These are phyloP conservation scores for Mycena sp. DNA, from an alignment of 1,284 basidiomycete species.

Conservation along the genomic window DNA sequence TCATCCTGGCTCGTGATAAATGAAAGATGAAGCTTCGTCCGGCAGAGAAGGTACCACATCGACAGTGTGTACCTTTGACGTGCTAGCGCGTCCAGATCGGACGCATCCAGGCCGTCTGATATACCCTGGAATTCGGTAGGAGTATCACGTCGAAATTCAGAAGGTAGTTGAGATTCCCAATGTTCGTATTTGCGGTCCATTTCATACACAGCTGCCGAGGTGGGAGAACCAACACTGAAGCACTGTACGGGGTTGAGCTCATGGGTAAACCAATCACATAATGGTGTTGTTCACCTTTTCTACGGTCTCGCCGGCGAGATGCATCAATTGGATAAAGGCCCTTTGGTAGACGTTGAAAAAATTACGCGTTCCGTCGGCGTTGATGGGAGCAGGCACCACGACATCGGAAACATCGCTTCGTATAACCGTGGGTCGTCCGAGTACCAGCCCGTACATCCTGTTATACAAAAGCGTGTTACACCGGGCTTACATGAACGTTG, in stretches of 20 bases:
- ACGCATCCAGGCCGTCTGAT: slow-evolving; percentile 36
- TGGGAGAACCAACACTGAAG: slow-evolving; percentile 46
- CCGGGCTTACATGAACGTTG: slow-evolving; percentile 14
- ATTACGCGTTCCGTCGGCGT: slow-evolving; percentile 49
- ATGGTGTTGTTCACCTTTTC: slow-evolving; percentile 51
- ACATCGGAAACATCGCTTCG: slow-evolving; percentile 50
- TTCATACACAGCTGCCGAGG: slow-evolving; percentile 48
- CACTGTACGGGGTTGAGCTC: slow-evolving; percentile 47
- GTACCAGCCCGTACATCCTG: slow-evolving; percentile 54
- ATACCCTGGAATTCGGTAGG: slow-evolving; percentile 35
- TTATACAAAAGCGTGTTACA: slow-evolving; percentile 16
- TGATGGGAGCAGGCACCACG: slow-evolving; percentile 42
- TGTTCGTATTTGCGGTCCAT: slow-evolving; percentile 53
- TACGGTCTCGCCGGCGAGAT: slow-evolving; percentile 50
- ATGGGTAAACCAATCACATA: background rate
- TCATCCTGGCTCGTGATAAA: slow-evolving; percentile 44
- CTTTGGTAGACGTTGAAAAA: slow-evolving; percentile 48
- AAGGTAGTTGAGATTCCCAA: slow-evolving; percentile 53
- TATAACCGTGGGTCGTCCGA: slow-evolving; percentile 57
- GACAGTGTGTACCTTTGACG: slow-evolving; percentile 49
- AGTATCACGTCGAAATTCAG: slow-evolving; percentile 41
- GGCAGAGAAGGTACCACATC: slow-evolving; percentile 51
- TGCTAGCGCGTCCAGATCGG: slow-evolving; percentile 40
- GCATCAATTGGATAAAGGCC: slow-evolving; percentile 49
- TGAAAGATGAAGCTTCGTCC: slow-evolving; percentile 49